Percentiles rank a stretch among this genome's conserved stretches.
These are phyloP conservation scores for Candida sanyiensis DNA, from an alignment of 805 yeast genomes.

Conservation along the genomic window DNA sequence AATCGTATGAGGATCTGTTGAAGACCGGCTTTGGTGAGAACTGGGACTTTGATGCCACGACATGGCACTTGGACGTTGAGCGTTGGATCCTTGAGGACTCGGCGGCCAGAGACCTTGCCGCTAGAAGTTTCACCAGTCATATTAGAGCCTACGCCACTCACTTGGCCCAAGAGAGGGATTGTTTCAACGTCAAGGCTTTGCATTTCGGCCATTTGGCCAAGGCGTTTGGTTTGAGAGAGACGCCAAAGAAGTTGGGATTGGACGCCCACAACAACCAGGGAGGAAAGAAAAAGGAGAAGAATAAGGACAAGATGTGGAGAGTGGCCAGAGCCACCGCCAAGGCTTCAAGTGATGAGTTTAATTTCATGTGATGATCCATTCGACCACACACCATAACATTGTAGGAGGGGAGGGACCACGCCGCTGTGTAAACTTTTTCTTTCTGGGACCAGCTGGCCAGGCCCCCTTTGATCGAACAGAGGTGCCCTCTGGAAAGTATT, in stretches of 20 bases:
- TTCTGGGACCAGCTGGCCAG: too few species aligned
- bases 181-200: slow-evolving; percentile 72
- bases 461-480: too few species aligned
- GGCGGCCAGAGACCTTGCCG: slow-evolving; percentile 56
- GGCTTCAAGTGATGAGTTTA: slow-evolving; percentile 67
- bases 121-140: slow-evolving; percentile 80
- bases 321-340: slow-evolving; percentile 66
- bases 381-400: too few species aligned
- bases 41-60: slow-evolving; percentile 95
- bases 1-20: slow-evolving; percentile 42
- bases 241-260: slow-evolving; percentile 75
- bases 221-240: slow-evolving; percentile 88
- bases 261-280: slow-evolving; percentile 26
- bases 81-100: slow-evolving; percentile 76
- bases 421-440: too few species aligned
- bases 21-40: slow-evolving; percentile 38
- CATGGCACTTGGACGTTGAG: slow-evolving; percentile 90
- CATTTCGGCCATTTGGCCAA: slow-evolving; percentile 97
- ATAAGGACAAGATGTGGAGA: slow-evolving; percentile 67
- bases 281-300: slow-evolving; percentile 54
- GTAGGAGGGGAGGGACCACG: too few species aligned
- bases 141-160: slow-evolving; percentile 96
- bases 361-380: slow-evolving; percentile 41
- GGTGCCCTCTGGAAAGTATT: too few species aligned
- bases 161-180: slow-evolving; percentile 67